Evolutionary conservation across 2,329 filamentous ascomycete genomes (phyloP), one percentile per base, ranked within the genome.

Genomic region (Trichoderma aggressivum): DNA sequence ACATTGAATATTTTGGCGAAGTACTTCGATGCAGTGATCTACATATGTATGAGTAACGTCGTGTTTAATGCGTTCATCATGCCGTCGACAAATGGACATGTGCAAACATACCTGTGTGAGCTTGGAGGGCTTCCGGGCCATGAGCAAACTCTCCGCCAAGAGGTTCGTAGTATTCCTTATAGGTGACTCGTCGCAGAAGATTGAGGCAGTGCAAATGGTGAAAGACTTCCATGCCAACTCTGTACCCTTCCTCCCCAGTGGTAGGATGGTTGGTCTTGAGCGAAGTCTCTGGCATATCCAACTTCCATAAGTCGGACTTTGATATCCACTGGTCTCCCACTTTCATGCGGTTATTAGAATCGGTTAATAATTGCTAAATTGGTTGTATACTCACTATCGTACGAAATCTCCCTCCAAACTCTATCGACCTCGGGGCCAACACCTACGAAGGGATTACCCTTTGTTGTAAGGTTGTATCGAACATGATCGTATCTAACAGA

Each of bases 141-240:
- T 63, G 60, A 2, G 36, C 28, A 3, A 63, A 63, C 36, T 63
- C 60, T 63, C 60, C 60, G 5, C 60, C 60, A 63, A 63, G 60
- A 7, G 60, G 60, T 16, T 63, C 39, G 36, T 63, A 63, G 26
- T 63, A 63, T n/a, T 63, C 36, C 18, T 8, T 63, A 21, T 63
- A 63, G 5, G 60, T 63, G 16, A 63, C 60, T 24, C 60, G 36
- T n/a, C 60, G 36, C 36, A 63, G 21, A 21, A 63, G 60, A 16
- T 63, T 63, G 8, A 63, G 39, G 39, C 60, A 63, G 16, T 63
- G 60, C 11, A 63, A 18, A 3, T 63, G 60, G 39, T 63, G 60
- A 43, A 63, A 63, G 18, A 63, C 60, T 32, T 63, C 60, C 60
- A 63, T 63, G n/a, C 60, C 60, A 16, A 63, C 60, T 63, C 60